Evolutionary conservation across 1,139 yeast species (phyloP).

Genomic region (Suhomyces panamericanus): DNA sequence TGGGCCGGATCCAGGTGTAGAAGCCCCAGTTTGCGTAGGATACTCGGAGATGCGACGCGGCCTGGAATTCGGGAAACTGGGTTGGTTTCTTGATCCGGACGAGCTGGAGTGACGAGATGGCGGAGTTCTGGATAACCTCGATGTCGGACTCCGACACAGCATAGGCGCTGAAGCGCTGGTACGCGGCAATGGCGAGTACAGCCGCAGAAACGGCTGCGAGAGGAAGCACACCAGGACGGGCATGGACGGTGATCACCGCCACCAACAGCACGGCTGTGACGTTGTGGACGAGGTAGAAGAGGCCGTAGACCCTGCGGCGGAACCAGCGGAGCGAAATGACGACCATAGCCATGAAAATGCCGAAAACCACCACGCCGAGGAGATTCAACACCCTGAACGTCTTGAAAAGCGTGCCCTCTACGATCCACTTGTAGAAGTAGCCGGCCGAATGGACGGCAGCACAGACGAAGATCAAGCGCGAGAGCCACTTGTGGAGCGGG

Average conservation of each 20-base stretch:
- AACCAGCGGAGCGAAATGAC: slow-evolving; percentile 52
- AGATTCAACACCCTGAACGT: slow-evolving; percentile 50
- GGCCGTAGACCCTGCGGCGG: slow-evolving; percentile 27
- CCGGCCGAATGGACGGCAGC: slow-evolving; percentile 59
- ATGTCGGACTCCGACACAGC: slow-evolving; percentile 10
- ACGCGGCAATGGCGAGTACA: slow-evolving; percentile 28
- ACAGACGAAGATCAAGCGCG: slow-evolving; percentile 58
- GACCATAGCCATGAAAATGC: slow-evolving; percentile 44
- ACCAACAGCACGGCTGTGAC: slow-evolving; percentile 32
- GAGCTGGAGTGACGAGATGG: slow-evolving; percentile 27
- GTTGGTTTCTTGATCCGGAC: slow-evolving; percentile 28
- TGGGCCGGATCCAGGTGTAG: slow-evolving; percentile 30
- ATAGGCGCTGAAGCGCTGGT: slow-evolving; percentile 20
- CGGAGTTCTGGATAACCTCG: slow-evolving; percentile 13
- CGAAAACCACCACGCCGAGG: slow-evolving; percentile 59
- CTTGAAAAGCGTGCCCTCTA: slow-evolving; percentile 38
- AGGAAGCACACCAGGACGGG: slow-evolving; percentile 42
- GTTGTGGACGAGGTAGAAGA: slow-evolving; percentile 40
- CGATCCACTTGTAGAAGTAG: slow-evolving; percentile 50
- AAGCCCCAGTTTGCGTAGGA: slow-evolving; percentile 18
- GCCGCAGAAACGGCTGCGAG: slow-evolving; percentile 26
- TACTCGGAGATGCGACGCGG: slow-evolving; percentile 43
- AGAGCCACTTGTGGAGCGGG: slow-evolving; percentile 76
- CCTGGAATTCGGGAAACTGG: slow-evolving; percentile 25
- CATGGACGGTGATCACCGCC: slow-evolving; percentile 37